Percentiles rank a stretch among this genome's conserved stretches.
phyloP scores from a whole-genome alignment of 495 filamentous ascomycete species.

The Letharia lupina region DNA sequence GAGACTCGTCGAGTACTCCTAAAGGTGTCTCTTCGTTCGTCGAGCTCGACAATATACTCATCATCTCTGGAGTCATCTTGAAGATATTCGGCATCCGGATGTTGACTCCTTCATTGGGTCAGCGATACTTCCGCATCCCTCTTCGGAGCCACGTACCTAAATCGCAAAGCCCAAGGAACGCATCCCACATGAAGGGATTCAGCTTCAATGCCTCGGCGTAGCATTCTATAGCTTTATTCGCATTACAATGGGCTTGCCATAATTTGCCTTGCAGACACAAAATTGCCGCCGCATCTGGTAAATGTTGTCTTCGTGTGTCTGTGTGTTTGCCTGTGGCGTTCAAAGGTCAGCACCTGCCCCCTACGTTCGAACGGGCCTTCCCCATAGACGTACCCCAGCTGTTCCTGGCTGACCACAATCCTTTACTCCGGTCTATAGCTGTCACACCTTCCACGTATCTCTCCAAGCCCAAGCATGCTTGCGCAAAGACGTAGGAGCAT shows the following conservation, averaged over 20 bases:
- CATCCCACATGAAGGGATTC: slow-evolving; percentile 98
- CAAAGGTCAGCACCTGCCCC: background rate
- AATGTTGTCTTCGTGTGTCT: slow-evolving; percentile 53
- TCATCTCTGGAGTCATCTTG: slow-evolving; percentile 62
- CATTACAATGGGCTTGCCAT: slow-evolving; percentile 70
- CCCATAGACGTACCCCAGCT: slow-evolving; percentile 51
- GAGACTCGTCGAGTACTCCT: slow-evolving; percentile 33
- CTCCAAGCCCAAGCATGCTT: slow-evolving; percentile 72
- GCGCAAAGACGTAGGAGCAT: slow-evolving; percentile 85
- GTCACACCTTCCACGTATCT: slow-evolving; percentile 69
- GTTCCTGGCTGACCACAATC: slow-evolving; percentile 61
- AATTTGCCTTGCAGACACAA: slow-evolving; percentile 79
- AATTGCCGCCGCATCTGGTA: slow-evolving; percentile 78
- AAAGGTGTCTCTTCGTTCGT: slow-evolving; percentile 33
- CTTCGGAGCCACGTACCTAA: slow-evolving; percentile 42
- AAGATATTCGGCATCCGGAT: slow-evolving; percentile 79
- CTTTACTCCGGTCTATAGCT: slow-evolving; percentile 67
- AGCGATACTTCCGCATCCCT: slow-evolving; percentile 21
- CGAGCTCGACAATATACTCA: slow-evolving; percentile 38
- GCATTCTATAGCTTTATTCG: slow-evolving; percentile 68
- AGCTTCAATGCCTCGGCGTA: slow-evolving; percentile 81
- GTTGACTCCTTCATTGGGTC: slow-evolving; percentile 55
- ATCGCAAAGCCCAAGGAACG: slow-evolving; percentile 72
- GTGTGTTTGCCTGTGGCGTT: slow-evolving; percentile 47
- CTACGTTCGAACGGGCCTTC: background rate